Evolutionary conservation across 1,139 yeast genomes (phyloP), one percentile per base, ranked within the genome.

Genomic region (Yamadazyma buinensis): DNA sequence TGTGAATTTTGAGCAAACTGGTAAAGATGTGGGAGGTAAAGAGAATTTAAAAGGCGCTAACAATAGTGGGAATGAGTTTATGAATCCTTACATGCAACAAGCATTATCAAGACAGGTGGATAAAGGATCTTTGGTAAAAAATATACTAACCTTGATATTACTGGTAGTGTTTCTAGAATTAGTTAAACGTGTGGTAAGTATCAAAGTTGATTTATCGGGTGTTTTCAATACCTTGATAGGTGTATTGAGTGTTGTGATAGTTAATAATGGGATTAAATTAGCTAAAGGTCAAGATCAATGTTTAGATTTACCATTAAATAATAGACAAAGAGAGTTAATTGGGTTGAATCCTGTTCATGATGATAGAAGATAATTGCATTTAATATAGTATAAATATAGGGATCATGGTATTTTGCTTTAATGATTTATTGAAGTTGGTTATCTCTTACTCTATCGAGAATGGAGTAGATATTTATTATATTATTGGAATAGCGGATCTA

Each of bases 201-300:
- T 27, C 7, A 43, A 37, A 25, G 36, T 22, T 35, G 39, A 34
- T 24, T 2, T 36, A 3, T 29, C 44, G 10, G 32, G 33, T 14
- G n/a, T 37, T 3, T 20, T 44, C 1, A 37, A 35, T 12, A 30
- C 34, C 7, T 10, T 38, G 10, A 31, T 43, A 3, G 26, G 40
- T 18, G 21, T 23, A 10, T 13, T 37, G 11, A 14, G 26, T 2
- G 13, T 41, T 1, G 38, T 32, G 19, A 44, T 48, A 10, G 28
- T 52, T 10, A 9, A 50, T 7, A 46, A 61, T 4, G 28, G 43
- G 18, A 37, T 49, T 28, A 51, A 44, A 21, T 42, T 65, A 12
- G 23, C 55, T 14, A 52, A 52, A 38, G 58, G 62, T 2, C 62
- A 55, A 32, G 74, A 68, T 41, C 70, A 67, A 44, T 68, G 75